Percentiles rank a stretch among this genome's conserved stretches.
phyloP scores from a whole-genome alignment of 176 grass and related monocot genomes.

The Carex scoparia region DNA sequence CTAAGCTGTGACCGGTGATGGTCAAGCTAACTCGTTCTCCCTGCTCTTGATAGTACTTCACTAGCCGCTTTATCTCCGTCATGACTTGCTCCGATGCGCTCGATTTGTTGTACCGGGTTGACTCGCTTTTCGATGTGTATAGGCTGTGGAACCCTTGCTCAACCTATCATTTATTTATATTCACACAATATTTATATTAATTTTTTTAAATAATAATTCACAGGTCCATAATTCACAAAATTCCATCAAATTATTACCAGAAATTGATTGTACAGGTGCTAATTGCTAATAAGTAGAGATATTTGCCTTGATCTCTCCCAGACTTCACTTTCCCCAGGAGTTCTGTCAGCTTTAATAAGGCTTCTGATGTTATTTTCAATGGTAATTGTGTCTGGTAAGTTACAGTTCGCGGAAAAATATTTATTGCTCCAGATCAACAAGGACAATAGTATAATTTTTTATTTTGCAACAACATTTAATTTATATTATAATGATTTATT shows the following conservation, averaged over 20 bases:
- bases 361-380: not conserved
- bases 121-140: conserved; percentile 18
- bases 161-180: conserved; percentile 14
- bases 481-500: too few relatives aligned
- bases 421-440: not conserved
- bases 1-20: conserved; percentile 28
- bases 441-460: too few relatives aligned
- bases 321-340: not conserved
- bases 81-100: conserved; percentile 27
- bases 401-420: not conserved
- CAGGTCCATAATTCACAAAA: not conserved
- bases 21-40: conserved; percentile 10
- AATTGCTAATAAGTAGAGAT: not conserved
- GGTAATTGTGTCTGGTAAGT: not conserved
- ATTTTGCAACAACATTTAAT: too few relatives aligned
- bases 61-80: not conserved
- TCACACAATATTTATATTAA: not conserved
- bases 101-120: not conserved
- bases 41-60: not conserved
- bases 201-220: not conserved
- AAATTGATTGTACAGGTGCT: not conserved
- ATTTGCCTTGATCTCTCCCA: not conserved
- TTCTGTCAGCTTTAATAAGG: conserved; percentile 3
- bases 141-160: conserved; percentile 27
- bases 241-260: not conserved